Base-by-base conservation (phyloP, 2,329 filamentous ascomycete species). In the Aureobasidium sp. region DNA sequence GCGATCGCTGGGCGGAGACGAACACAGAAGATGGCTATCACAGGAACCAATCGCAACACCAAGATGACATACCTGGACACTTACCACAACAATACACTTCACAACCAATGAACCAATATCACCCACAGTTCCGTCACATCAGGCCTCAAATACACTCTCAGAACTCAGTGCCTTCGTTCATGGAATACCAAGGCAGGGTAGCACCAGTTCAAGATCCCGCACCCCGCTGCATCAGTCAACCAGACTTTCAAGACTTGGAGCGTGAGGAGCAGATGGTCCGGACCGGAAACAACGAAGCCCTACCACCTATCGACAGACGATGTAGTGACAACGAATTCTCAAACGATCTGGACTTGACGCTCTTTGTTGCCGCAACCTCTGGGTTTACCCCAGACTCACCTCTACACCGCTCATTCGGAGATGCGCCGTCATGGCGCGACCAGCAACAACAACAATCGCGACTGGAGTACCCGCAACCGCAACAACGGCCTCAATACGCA, bases 351-450 rank as follows among this genome's bases (percentile, higher is more conserved):
- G 71, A 73, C 34, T 70, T 71, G 56, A 65, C 66, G 27, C 61
- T 73, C 4, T 73, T 73, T 49, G 70, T 68, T 5, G 67, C 70
- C 49, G 71, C 71, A 14, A 73, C 70, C 5, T 69, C 68, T 14
- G 71, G 71, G 15, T 63, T 73, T 14, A 69, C 66, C 11, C 68
- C 69, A 9, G 56, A 63, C 11, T 57, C 55, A 22, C 61, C 44
- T 34, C 3, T 60, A 41, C 57, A 60, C 45, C 55, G 55, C 55
- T 58, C 55, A 36, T 57, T 57, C 20, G 53, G 27, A 27, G 31
- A 27, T n/a, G 34, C 34, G 9, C 41, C 41, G 17, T 48, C 55
- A 48, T 58, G 22, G 41, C 55, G 42, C 31, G 48, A 63, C 11
- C 45, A 48, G 31, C 51, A 62, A 25, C 37, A 22, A 41, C 48